Evolutionary conservation across 495 filamentous ascomycete species (phyloP).

Genomic region (Neurospora discreta): DNA sequence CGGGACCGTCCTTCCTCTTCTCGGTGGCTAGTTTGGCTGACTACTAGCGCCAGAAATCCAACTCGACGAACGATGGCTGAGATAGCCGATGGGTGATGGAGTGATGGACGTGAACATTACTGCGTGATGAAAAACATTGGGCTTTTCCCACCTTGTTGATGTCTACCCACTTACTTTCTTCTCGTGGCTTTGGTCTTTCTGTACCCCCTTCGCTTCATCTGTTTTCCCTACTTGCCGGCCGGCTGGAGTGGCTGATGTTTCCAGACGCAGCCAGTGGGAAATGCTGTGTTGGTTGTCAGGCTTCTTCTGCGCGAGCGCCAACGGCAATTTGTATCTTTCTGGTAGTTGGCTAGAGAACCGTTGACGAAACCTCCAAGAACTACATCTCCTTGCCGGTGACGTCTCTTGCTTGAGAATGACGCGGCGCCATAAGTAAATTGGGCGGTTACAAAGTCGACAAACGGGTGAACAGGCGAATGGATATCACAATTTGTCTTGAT

Average conservation of each 20-base stretch:
- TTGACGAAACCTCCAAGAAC: background rate
- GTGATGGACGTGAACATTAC: background rate
- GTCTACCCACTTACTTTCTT: background rate
- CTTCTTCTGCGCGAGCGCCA: background rate
- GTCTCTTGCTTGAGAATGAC: background rate
- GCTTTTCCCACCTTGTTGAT: background rate
- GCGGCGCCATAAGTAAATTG: background rate
- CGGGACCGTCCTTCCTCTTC: constrained; percentile 2
- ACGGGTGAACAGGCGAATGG: background rate
- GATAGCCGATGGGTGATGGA: background rate
- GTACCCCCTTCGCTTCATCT: background rate
- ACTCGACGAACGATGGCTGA: background rate
- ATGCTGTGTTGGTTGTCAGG: background rate
- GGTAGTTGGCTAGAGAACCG: background rate
- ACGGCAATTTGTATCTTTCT: background rate
- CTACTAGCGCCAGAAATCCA: background rate
- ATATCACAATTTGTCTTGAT: background rate
- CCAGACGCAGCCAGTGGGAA: background rate
- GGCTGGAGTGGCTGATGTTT: background rate
- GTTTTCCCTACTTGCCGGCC: background rate
- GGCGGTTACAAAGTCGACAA: background rate
- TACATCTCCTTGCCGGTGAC: background rate
- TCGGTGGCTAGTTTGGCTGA: background rate
- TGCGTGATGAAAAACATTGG: background rate
- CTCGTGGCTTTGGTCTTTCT: background rate